Evolutionary conservation across 805 yeast species (phyloP).

Genomic region (Yamadazyma philogaea): DNA sequence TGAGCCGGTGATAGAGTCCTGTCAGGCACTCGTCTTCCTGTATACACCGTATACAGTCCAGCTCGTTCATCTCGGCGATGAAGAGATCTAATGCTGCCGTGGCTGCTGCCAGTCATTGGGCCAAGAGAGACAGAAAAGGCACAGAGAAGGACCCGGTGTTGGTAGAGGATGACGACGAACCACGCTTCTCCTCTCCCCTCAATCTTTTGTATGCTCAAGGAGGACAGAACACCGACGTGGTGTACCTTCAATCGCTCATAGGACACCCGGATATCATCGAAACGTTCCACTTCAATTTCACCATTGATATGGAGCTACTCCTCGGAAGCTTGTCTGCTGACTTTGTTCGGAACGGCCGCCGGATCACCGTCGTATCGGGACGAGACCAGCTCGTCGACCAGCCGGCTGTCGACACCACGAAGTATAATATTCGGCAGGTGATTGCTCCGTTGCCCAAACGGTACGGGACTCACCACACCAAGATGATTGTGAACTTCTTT

Average conservation of each 20-base stretch:
- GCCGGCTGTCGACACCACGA: conserved; percentile 13
- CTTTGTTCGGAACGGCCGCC: conserved; percentile 16
- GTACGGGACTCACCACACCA: conserved; percentile 60
- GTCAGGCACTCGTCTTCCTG: too few relatives aligned
- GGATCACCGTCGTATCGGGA: conserved; percentile 32
- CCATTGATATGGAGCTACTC: conserved; percentile 40
- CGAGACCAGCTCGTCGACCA: not conserved
- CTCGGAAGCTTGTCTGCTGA: conserved; percentile 29
- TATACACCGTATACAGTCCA: too few relatives aligned
- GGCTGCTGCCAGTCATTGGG: conserved; percentile 11
- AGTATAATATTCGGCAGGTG: conserved; percentile 27
- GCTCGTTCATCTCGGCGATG: too few relatives aligned
- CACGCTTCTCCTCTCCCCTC: not conserved
- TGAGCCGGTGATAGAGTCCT: too few relatives aligned
- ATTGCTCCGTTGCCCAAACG: conserved; percentile 31
- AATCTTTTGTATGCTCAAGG: conserved; percentile 6
- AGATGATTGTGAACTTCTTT: conserved; percentile 60
- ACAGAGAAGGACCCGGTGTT: not conserved
- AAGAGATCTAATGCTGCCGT: conserved; percentile 4
- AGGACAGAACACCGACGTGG: conserved; percentile 18
- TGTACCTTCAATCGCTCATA: conserved; percentile 25
- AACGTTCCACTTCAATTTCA: conserved; percentile 49
- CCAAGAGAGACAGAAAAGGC: not conserved
- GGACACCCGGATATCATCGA: conserved; percentile 31
- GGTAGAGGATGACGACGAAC: not conserved